Evolutionary conservation across 768 basidiomycete genomes (phyloP).

Genomic region (Trametes coccinea): DNA sequence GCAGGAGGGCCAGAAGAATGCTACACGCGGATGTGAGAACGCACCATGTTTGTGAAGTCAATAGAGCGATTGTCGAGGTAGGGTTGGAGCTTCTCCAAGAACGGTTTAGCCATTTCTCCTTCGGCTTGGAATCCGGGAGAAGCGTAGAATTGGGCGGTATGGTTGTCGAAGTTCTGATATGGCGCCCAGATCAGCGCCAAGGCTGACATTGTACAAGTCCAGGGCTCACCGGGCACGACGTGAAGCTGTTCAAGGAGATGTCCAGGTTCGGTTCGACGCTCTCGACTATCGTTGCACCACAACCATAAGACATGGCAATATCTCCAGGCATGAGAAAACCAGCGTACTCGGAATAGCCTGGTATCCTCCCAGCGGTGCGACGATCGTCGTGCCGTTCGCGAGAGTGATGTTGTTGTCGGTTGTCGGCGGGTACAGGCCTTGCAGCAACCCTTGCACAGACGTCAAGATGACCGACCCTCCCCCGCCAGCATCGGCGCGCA

Average conservation of each 20-base stretch:
- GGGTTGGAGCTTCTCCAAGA: conserved; percentile 30
- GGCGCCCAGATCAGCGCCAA: too few relatives aligned
- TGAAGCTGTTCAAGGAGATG: conserved; percentile 28
- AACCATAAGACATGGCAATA: too few relatives aligned
- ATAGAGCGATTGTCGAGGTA: conserved; percentile 31
- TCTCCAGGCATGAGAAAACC: too few relatives aligned
- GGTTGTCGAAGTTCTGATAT: conserved; percentile 25
- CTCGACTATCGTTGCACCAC: conserved; percentile 19
- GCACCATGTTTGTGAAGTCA: conserved; percentile 31
- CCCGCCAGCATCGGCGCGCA: conserved; percentile 67
- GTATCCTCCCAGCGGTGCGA: conserved; percentile 63
- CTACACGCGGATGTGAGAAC: background rate
- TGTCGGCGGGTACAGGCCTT: conserved; percentile 63
- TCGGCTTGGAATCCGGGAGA: conserved; percentile 30
- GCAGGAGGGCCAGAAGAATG: too few relatives aligned
- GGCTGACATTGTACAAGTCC: too few relatives aligned
- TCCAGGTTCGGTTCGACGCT: conserved; percentile 29
- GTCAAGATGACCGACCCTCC: conserved; percentile 63
- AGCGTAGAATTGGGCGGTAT: conserved; percentile 31
- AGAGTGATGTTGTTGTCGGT: conserved; percentile 46
- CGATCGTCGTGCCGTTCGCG: conserved; percentile 60
- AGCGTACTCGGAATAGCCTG: conserved; percentile 43
- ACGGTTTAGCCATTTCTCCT: conserved; percentile 24
- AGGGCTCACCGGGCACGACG: conserved; percentile 23
- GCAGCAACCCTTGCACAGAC: conserved; percentile 62